Base-by-base conservation (phyloP, 805 yeast species). In the Tetrapisispora arboricola region DNA sequence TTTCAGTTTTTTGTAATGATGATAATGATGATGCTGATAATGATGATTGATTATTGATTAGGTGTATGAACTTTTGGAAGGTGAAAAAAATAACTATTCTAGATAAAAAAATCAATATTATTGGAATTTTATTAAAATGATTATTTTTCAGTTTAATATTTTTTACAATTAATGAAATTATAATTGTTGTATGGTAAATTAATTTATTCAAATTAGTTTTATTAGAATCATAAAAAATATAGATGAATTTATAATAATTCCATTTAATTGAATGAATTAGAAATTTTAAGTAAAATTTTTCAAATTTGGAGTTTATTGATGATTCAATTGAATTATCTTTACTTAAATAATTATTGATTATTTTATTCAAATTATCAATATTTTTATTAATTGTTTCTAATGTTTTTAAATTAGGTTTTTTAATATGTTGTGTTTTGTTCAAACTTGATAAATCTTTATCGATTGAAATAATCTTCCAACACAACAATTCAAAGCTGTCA, bases 401-500 rank as follows among this genome's bases (percentile, higher is more conserved):
- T 5, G 61, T 54, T 37, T 55, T 57, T 10, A 57, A 31, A 9
- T 54, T 56, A 2, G 63, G 61, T 34, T 50, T 59, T 11, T 46
- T 38, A 2, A 41, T 6, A 7, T n/a, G n/a, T n/a, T n/a, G 36
- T 17, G 46, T 48, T 4, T 18, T 31, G 17, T 46, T 28, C 32
- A 50, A 53, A 17, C 45, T 49, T 22, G 56, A 54, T n/a, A 58
- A 20, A 40, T 60, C 63, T 36, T 63, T 54, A n/a, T 60, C 63
- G 8, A 60, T 36, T 2, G 63, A 58, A 1, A 51, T 34, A 1
- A 60, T 40, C 31, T 58, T 60, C 64, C 64, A 60, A 27, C 44
- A 46, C 1, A 57, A 38, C 1, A 53, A 43, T 38, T 60, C 64
- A 34, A 54, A 55, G 31, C 44, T 49, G 15, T 53, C 58, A 24